Base-by-base conservation (phyloP, 1,139 yeast genomes). In the Sugiyamaella xylanicola region DNA sequence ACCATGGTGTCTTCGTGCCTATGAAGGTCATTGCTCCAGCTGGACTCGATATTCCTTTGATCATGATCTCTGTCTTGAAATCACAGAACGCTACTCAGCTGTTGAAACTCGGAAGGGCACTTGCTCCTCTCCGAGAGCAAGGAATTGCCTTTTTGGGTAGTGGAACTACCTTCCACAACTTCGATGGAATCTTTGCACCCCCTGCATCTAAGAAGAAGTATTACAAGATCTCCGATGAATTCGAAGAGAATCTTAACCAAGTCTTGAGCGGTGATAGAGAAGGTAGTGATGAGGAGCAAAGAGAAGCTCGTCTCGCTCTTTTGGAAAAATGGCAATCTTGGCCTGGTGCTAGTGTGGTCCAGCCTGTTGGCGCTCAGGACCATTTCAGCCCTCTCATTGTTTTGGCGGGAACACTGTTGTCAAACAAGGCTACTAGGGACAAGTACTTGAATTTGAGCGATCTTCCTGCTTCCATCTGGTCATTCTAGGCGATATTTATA, bases 1-100 rank as follows among this genome's bases (percentile, higher is more conserved):
- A 55, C 29, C 58, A 55, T 39, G 58, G 58, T 3, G 58, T 55
- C 8, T 55, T 55, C 48, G 58, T 55, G 16, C 58, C 58, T 3
- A 29, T 55, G 54, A 48, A 48, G 41, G 51, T 55, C 17, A 55
- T 55, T 21, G 36, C 50, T 11, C 58, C 58, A 15, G 48, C 41
- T 16, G 55, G 55, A 21, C 51, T 52, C 11, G 58, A 55, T 44
- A 55, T 55, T 20, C 58, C 58, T n/a, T 40, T 55, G 15, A 52
- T 55, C 19, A 52, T 52, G 56, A 35, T 55, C 13, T 55, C 58
- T 8, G 55, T 55, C 15, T 45, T 55, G n/a, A 42, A 48, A n/a
- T 55, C 58, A 3, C 58, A 55, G 42, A 37, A 52, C 13, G 45
- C 58, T 3, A 17, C 20, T 2, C 48, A 55, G 19, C 50, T 55